Evolutionary conservation across 495 filamentous ascomycete genomes (phyloP).

Genomic region (Neurospora tetrasperma): DNA sequence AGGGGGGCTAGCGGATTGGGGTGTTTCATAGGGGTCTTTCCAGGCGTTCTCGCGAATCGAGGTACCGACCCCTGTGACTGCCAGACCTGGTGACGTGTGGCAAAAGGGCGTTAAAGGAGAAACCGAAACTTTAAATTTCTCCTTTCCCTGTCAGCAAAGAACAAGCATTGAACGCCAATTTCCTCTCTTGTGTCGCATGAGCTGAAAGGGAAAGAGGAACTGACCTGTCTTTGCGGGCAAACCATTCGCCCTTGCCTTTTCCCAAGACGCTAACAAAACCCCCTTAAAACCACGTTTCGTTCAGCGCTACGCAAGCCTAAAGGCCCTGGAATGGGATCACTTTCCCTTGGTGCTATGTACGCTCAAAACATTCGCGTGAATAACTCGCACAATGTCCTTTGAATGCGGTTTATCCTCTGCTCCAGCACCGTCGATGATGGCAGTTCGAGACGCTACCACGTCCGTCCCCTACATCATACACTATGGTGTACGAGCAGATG

Average conservation of each 20-base stretch:
- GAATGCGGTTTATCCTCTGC: not conserved
- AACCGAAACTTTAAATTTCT: not conserved
- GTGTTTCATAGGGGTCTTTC: not conserved
- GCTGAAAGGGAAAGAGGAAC: not conserved
- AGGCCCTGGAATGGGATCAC: not conserved
- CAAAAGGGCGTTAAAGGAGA: not conserved
- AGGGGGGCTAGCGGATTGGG: not conserved
- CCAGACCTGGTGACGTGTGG: not conserved
- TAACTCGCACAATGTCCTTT: not conserved
- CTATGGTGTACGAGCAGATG: not conserved
- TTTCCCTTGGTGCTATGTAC: not conserved
- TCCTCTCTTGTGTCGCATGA: not conserved
- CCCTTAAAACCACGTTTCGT: not conserved
- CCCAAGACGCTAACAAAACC: not conserved
- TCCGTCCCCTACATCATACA: not conserved
- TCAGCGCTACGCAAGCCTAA: not conserved
- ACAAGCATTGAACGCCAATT: not conserved
- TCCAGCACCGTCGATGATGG: not conserved
- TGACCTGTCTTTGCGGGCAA: not conserved
- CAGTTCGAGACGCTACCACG: not conserved
- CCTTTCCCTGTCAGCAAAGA: not conserved
- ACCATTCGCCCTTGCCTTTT: not conserved
- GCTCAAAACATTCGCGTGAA: not conserved
- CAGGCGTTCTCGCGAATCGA: not conserved
- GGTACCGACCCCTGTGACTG: not conserved